Percentiles rank a stretch among this genome's conserved stretches.
Conservation (phyloP, 2,329 filamentous ascomycete genomes). For the Calonectria crousiana region DNA sequence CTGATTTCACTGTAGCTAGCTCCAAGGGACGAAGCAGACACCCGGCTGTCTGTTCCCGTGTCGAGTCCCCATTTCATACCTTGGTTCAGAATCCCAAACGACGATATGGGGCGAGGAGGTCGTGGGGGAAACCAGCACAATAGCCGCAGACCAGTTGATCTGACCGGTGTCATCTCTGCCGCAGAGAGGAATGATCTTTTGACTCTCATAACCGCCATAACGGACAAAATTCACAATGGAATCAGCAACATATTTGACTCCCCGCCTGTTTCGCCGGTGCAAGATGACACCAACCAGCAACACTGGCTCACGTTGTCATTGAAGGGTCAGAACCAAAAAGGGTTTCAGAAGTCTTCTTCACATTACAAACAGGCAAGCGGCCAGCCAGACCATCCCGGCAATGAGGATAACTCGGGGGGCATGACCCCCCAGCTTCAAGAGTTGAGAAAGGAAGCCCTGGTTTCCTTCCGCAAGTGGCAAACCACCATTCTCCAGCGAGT, state of each 20-base stretch:
- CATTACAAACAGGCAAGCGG: constrained; percentile 30
- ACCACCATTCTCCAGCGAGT: constrained; percentile 76
- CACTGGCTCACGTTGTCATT: constrained; percentile 53
- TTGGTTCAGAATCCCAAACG: neutral
- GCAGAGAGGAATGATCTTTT: constrained; percentile 65
- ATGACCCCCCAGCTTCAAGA: constrained; percentile 67
- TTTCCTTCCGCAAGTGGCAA: constrained; percentile 86
- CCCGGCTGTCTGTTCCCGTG: neutral
- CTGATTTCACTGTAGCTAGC: neutral
- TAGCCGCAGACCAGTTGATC: constrained; percentile 61
- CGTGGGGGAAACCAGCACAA: constrained; percentile 48
- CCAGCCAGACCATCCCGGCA: constrained; percentile 42
- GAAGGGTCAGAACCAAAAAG: constrained; percentile 43
- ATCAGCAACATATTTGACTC: constrained; percentile 66
- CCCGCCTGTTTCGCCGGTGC: constrained; percentile 50
- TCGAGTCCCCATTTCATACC: neutral
- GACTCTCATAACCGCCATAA: constrained; percentile 64
- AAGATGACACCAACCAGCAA: constrained; percentile 46
- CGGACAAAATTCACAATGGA: constrained; percentile 67
- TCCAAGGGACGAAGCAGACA: neutral
- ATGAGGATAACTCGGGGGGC: constrained; percentile 49
- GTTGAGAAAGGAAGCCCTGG: constrained; percentile 76
- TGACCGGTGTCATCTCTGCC: constrained; percentile 61
- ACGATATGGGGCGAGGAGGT: constrained; percentile 55
- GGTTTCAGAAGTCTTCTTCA: constrained; percentile 14